phyloP scores from a whole-genome alignment of 768 basidiomycete species.

The Mycena metata region DNA sequence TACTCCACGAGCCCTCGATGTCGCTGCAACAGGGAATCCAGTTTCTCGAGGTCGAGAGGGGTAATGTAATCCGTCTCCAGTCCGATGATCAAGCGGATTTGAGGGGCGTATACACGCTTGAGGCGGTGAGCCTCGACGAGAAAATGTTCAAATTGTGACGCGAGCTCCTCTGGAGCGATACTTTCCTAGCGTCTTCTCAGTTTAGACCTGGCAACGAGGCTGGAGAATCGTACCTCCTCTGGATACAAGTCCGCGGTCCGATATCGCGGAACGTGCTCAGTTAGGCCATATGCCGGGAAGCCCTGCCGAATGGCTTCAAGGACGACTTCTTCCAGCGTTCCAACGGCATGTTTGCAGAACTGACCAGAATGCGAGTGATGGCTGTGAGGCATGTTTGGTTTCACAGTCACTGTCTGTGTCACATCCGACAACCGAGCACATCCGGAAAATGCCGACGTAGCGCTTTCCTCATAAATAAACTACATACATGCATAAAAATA shows the following conservation, averaged over 20 bases:
- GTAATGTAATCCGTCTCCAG: conserved; percentile 95
- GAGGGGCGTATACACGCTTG: conserved; percentile 68
- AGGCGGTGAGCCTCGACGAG: conserved; percentile 85
- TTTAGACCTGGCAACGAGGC: conserved; percentile 23
- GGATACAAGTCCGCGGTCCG: conserved; percentile 88
- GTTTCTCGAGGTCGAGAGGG: conserved; percentile 67
- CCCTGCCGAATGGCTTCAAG: conserved; percentile 81
- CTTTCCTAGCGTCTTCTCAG: conserved; percentile 60
- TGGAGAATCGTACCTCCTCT: conserved; percentile 79
- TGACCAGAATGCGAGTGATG: conserved; percentile 96
- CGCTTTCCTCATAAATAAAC: conserved; percentile 12
- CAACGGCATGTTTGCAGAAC: conserved; percentile 92
- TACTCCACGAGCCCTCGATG: conserved; percentile 78
- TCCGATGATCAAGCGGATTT: conserved; percentile 86
- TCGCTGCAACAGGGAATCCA: conserved; percentile 65
- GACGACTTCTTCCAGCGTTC: conserved; percentile 85
- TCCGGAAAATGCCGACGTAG: background rate
- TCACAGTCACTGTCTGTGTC: conserved; percentile 1
- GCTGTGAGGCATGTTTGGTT: conserved; percentile 72
- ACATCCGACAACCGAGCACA: background rate
- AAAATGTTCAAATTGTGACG: conserved; percentile 78
- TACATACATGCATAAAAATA: conserved; percentile 29
- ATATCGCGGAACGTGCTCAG: conserved; percentile 95
- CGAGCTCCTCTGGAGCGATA: conserved; percentile 65
- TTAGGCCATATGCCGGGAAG: conserved; percentile 88